Evolutionary conservation across 306 rosid species (phyloP).

Genomic region (Dalbergia cultrata): DNA sequence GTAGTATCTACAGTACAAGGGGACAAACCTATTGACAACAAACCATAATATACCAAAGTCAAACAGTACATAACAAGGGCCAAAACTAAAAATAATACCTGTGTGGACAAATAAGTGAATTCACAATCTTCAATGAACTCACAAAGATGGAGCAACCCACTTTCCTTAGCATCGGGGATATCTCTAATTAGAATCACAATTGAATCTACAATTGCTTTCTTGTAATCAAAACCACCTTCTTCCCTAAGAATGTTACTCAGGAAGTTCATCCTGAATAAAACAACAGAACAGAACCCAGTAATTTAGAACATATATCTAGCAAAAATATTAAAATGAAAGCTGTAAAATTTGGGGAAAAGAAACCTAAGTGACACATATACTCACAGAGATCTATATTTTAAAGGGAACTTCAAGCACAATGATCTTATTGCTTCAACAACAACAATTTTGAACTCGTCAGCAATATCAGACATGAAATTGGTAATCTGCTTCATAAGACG

Average conservation of each 20-base stretch:
- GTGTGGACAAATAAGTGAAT: slow-evolving; percentile 97
- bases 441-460: slow-evolving; percentile 97
- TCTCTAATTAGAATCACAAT: slow-evolving; percentile 96
- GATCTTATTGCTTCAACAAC: slow-evolving; percentile 99
- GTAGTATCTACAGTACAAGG: slow-evolving; percentile 73
- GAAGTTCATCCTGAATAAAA: slow-evolving; percentile 85
- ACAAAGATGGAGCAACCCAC: slow-evolving; percentile 97
- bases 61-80: slow-evolving; percentile 33
- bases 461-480: slow-evolving; percentile 97
- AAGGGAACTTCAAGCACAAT: slow-evolving; percentile 90
- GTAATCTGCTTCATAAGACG: slow-evolving; percentile 99
- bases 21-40: slow-evolving; percentile 33
- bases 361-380: slow-evolving; percentile 51
- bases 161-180: slow-evolving; percentile 96
- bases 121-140: slow-evolving; percentile 99
- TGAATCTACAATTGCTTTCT: slow-evolving; percentile 97
- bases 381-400: slow-evolving; percentile 94
- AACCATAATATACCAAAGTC: slow-evolving; percentile 22
- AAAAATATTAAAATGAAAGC: slow-evolving; percentile 11
- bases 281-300: slow-evolving; percentile 13
- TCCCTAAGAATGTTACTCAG: slow-evolving; percentile 98
- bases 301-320: slow-evolving; percentile 36
- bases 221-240: slow-evolving; percentile 99
- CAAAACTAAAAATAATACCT: slow-evolving; percentile 62
- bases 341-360: slow-evolving; percentile 14